These are phyloP conservation scores for Aspergillus sp. DNA, from an alignment of 2,329 filamentous ascomycete species.

Conservation along the genomic window DNA sequence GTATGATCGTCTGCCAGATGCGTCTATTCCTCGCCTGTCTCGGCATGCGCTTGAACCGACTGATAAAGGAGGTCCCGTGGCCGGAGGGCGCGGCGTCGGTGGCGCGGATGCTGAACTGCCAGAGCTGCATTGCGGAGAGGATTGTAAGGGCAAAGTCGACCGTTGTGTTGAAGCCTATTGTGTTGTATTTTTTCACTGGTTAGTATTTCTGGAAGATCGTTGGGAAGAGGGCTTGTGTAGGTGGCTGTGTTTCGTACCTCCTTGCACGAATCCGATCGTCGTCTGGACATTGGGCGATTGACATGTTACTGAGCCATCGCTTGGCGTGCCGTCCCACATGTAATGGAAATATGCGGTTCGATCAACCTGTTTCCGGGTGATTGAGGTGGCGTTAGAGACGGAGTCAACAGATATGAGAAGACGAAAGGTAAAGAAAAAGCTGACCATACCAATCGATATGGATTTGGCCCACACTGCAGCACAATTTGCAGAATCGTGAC, in stretches of 20 bases:
- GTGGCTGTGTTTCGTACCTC: slow-evolving; percentile 25
- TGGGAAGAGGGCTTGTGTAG: background rate
- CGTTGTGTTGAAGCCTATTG: slow-evolving; percentile 37
- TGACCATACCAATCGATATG: slow-evolving; percentile 32
- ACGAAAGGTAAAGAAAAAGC: background rate
- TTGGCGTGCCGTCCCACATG: slow-evolving; percentile 43
- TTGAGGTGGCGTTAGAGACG: background rate
- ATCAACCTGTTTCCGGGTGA: slow-evolving; percentile 24
- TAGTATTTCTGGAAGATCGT: background rate
- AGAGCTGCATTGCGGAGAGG: slow-evolving; percentile 40
- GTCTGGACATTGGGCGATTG: slow-evolving; percentile 40
- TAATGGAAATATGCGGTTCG: slow-evolving; percentile 42
- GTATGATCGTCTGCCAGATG: slow-evolving; percentile 41
- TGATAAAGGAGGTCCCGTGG: slow-evolving; percentile 27
- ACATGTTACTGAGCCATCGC: slow-evolving; percentile 40
- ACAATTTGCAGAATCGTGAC: slow-evolving; percentile 41
- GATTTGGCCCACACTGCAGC: slow-evolving; percentile 41
- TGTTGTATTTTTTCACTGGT: background rate
- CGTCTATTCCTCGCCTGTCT: slow-evolving; percentile 36
- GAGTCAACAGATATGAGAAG: background rate
- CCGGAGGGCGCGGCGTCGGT: slow-evolving; percentile 29
- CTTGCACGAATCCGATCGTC: slow-evolving; percentile 43
- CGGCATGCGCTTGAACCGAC: slow-evolving; percentile 34
- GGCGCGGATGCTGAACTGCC: slow-evolving; percentile 41
- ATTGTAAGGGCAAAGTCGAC: slow-evolving; percentile 40